Evolutionary conservation across 1,284 basidiomycete species (phyloP).

Genomic region (Lentinus polychrous): DNA sequence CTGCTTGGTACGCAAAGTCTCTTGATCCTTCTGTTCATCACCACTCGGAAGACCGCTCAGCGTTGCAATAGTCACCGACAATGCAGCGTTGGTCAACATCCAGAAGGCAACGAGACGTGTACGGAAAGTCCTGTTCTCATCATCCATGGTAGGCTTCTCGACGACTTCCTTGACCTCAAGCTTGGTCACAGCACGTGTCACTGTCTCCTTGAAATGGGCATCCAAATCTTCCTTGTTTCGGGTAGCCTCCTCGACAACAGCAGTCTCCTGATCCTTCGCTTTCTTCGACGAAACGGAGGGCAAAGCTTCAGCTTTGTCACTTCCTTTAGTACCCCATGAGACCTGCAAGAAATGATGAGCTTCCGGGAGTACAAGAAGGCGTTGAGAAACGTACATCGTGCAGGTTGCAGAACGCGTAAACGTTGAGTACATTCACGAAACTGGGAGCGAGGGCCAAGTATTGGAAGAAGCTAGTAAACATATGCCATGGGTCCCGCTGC

Average conservation of each 20-base stretch:
- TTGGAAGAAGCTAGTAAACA: conserved; percentile 95
- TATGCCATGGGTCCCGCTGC: conserved; percentile 95
- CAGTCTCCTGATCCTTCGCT: conserved; percentile 64
- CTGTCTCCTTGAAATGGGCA: conserved; percentile 89
- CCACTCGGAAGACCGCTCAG: conserved; percentile 65
- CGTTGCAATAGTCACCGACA: conserved; percentile 82
- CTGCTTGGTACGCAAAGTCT: conserved; percentile 50
- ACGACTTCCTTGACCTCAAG: conserved; percentile 58
- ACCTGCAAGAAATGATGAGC: conserved; percentile 36
- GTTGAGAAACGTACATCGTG: conserved; percentile 59
- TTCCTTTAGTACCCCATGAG: conserved; percentile 94
- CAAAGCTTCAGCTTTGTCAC: conserved; percentile 92
- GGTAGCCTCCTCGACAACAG: conserved; percentile 79
- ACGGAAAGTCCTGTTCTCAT: conserved; percentile 91
- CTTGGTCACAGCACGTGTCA: conserved; percentile 87
- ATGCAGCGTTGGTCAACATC: conserved; percentile 78
- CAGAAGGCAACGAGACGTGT: conserved; percentile 82
- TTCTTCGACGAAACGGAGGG: conserved; percentile 87
- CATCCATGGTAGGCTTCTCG: conserved; percentile 87
- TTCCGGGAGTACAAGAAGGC: not conserved
- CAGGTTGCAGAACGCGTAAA: conserved; percentile 94
- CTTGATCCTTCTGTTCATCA: conserved; percentile 36
- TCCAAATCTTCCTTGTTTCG: conserved; percentile 86
- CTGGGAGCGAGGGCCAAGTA: conserved; percentile 87
- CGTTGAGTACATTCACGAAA: conserved; percentile 92